Evolutionary conservation across 1,284 basidiomycete genomes (phyloP).

Genomic region (Trametes sp.): DNA sequence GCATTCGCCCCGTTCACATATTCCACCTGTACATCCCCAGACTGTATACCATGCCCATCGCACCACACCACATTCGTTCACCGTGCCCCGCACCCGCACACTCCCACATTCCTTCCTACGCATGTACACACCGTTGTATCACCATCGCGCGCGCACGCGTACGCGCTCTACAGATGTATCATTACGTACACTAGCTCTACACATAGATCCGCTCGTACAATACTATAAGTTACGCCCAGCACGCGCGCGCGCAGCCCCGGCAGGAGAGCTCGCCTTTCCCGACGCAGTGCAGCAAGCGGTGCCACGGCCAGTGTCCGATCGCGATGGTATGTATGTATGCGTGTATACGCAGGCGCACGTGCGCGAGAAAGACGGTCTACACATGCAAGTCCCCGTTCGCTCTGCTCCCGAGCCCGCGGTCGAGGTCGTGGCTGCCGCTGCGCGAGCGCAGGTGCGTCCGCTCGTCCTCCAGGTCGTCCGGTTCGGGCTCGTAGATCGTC

Average conservation of each 20-base stretch:
- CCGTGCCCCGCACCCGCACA: background rate
- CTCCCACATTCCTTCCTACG: background rate
- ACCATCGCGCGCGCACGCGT: constrained; percentile 7
- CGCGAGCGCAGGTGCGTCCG: constrained; percentile 24
- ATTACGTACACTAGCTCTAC: constrained; percentile 24
- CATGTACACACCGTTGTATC: constrained; percentile 12
- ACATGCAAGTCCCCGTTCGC: constrained; percentile 16
- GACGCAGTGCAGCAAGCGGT: background rate
- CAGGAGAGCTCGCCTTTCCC: background rate
- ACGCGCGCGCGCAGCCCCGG: background rate
- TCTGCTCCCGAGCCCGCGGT: background rate
- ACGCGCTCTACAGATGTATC: constrained; percentile 19
- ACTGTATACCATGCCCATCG: background rate
- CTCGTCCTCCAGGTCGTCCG: constrained; percentile 27
- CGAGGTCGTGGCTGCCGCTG: constrained; percentile 11
- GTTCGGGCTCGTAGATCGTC: constrained; percentile 29
- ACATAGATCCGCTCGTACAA: constrained; percentile 18
- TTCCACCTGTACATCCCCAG: constrained; percentile 1
- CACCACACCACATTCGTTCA: constrained; percentile 2
- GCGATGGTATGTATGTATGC: constrained; percentile 2
- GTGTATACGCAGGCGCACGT: background rate
- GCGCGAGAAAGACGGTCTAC: background rate
- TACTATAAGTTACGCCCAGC: constrained; percentile 18
- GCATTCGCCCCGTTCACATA: background rate
- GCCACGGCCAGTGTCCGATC: constrained; percentile 8